Evolutionary conservation across 2,329 filamentous ascomycete species (phyloP).

Genomic region (Cercospora brassicicola): DNA sequence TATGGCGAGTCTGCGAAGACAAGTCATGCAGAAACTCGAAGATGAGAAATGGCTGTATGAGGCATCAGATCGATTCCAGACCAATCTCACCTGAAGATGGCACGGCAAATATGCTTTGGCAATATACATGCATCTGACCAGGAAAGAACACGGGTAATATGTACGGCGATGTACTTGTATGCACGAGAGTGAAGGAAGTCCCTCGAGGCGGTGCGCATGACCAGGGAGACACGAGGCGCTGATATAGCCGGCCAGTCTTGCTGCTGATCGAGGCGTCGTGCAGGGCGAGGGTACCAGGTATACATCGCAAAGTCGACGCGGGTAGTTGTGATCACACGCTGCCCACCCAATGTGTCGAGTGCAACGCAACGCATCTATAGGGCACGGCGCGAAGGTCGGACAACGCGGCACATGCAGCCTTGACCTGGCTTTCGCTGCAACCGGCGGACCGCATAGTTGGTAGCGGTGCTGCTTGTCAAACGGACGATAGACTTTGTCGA

Average conservation of each 20-base stretch:
- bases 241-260: not conserved
- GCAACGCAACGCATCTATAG: not conserved
- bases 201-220: not conserved
- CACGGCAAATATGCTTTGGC: not conserved
- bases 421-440: not conserved
- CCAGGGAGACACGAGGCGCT: not conserved
- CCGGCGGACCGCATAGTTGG: slow-evolving; percentile 5
- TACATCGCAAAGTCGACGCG: not conserved
- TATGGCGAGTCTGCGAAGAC: slow-evolving; percentile 27
- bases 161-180: not conserved
- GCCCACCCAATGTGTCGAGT: slow-evolving; percentile 1
- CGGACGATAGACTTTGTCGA: slow-evolving; percentile 13
- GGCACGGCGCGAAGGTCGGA: not conserved
- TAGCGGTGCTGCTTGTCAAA: slow-evolving; percentile 16
- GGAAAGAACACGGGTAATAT: not conserved
- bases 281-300: not conserved
- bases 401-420: not conserved
- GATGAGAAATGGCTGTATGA: slow-evolving; percentile 35
- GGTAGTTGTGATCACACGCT: not conserved
- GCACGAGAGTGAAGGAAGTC: not conserved
- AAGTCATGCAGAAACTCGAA: slow-evolving; percentile 32
- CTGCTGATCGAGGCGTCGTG: not conserved
- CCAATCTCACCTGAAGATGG: slow-evolving; percentile 1
- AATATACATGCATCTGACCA: not conserved
- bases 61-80: slow-evolving; percentile 22